Evolutionary conservation across 768 basidiomycete genomes (phyloP), one percentile per base, ranked within the genome.

Genomic region (Russula ochroleuca): DNA sequence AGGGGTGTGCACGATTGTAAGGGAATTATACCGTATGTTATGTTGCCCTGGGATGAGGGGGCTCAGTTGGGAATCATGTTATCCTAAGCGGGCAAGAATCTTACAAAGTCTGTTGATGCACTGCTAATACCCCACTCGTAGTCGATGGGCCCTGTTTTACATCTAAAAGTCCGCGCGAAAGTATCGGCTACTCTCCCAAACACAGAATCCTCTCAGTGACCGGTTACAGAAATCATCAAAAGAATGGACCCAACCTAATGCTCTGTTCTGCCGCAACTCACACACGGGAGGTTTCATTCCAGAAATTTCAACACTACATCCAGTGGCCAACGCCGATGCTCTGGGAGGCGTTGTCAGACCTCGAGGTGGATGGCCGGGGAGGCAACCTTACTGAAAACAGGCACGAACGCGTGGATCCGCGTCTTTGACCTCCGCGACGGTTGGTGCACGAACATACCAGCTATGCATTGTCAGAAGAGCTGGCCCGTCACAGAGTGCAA

Each of bases 21-120:
- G 51, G 37, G 43, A 54, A 2, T 9, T 73, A 54, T 71, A 90
- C 90, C 83, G 67, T 92, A 89, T 5, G 85, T 86, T 28, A 92
- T 77, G 70, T 91, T 90, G 28, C 88, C 88, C 88, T 89, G 56
- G 23, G 54, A 56, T 15, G 53, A 35, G 21, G 7, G 60, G 11
- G 31, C 21, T 66, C 41, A 57, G 23, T 21, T 38, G 33, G 25
- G 3, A 43, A 13, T 61, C n/a, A 21, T 9, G 35, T 55, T 43
- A 28, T 35, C 43, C 19, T 14, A 4, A 41, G 43, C 40, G n/a
- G n/a, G n/a, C n/a, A 52, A 9, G 25, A 17, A 7, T 76, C 87
- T 77, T 68, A 91, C 91, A 67, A 93, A 92, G 71, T 92, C 91
- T 3, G 91, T 92, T 5, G 89, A 92, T 14, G 88, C 90, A 50